These are phyloP conservation scores for Pyrus betulifolia DNA, from an alignment of 306 rosid species.

Conservation along the genomic window DNA sequence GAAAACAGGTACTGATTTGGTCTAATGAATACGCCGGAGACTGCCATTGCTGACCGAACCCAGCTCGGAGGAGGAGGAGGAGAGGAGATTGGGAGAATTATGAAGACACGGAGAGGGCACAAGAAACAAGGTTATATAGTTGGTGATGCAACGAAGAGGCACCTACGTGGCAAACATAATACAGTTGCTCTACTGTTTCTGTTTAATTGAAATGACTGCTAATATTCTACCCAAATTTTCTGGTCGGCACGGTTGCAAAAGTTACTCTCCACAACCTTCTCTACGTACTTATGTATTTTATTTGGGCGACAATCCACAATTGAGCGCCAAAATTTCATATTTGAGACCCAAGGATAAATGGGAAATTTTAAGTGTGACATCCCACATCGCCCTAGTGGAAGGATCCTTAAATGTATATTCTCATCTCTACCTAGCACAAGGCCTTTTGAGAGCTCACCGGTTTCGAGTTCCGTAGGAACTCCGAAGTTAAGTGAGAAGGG, in stretches of 20 bases:
- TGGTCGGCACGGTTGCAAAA: too few relatives aligned
- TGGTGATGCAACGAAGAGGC: background rate
- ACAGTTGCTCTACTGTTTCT: background rate
- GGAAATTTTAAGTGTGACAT: too few relatives aligned
- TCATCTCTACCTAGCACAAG: too few relatives aligned
- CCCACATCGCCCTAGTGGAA: too few relatives aligned
- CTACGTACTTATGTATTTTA: background rate
- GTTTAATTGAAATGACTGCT: background rate
- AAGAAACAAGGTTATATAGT: conserved; percentile 17
- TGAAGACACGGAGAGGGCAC: background rate
- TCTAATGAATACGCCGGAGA: conserved; percentile 31
- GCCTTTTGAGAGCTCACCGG: too few relatives aligned
- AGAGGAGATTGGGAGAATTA: background rate
- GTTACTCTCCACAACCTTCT: background rate
- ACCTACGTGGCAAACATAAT: background rate
- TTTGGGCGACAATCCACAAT: background rate
- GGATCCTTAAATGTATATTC: too few relatives aligned
- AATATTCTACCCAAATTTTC: too few relatives aligned
- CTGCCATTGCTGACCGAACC: conserved; percentile 39
- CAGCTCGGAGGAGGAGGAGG: background rate
- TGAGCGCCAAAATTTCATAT: background rate
- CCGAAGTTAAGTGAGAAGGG: too few relatives aligned
- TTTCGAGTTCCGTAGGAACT: too few relatives aligned
- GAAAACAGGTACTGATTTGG: conserved; percentile 33
- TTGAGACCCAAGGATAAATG: too few relatives aligned